Percentiles rank a stretch among this genome's conserved stretches.
Conservation (phyloP, 139 green algal genomes). For the Micractinium sp. region DNA sequence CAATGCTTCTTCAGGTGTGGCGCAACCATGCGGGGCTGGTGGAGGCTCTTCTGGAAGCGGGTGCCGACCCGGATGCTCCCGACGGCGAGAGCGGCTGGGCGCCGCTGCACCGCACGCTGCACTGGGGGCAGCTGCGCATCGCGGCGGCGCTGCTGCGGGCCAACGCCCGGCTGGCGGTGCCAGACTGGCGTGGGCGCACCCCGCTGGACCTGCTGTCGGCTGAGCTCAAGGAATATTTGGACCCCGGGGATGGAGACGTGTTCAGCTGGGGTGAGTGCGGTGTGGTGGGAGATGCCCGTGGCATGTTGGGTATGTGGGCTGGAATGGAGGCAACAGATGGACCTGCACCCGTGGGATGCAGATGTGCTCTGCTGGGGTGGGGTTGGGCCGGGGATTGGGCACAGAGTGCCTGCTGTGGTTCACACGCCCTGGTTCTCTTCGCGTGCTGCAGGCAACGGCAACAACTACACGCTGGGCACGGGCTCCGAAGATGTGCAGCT, state of each 20-base stretch:
- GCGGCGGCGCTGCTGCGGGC: slow-evolving; percentile 72
- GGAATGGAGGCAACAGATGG: too few relatives aligned
- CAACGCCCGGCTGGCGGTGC: slow-evolving; percentile 53
- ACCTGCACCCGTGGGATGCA: too few relatives aligned
- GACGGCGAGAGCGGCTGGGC: slow-evolving; percentile 85
- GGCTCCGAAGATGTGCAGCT: slow-evolving; percentile 53
- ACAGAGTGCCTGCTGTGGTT: neutral
- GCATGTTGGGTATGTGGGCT: neutral
- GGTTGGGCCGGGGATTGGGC: too few relatives aligned
- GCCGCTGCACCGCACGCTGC: slow-evolving; percentile 85
- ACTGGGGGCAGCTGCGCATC: slow-evolving; percentile 81
- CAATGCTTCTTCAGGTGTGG: slow-evolving; percentile 57
- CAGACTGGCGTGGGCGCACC: slow-evolving; percentile 71
- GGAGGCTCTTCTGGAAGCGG: slow-evolving; percentile 58
- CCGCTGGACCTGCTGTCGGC: slow-evolving; percentile 85
- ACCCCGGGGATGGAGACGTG: slow-evolving; percentile 51
- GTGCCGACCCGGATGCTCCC: slow-evolving; percentile 47
- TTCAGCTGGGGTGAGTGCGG: slow-evolving; percentile 75
- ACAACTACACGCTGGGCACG: slow-evolving; percentile 95
- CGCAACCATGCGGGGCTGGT: slow-evolving; percentile 63
- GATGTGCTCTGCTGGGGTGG: too few relatives aligned
- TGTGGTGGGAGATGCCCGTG: neutral
- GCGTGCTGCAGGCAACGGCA: slow-evolving; percentile 66
- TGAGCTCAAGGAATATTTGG: slow-evolving; percentile 58
- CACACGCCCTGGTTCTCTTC: neutral